Base-by-base conservation (phyloP, 345 rosid species). In the Eucalyptus grandis region DNA sequence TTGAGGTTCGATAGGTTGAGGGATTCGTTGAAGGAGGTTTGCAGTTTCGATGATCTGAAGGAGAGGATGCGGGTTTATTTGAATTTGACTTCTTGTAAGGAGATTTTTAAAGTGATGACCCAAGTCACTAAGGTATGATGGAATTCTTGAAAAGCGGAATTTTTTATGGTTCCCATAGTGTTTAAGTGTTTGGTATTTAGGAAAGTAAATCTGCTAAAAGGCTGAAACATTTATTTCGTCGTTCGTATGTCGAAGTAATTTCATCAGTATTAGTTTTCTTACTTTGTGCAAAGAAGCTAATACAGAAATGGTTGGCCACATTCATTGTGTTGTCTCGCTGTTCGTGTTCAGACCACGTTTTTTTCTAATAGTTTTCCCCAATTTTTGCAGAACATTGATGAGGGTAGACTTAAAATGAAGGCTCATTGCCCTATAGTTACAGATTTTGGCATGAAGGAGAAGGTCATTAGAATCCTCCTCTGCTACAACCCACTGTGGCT, bases 1-100 rank as follows among this genome's bases (percentile, higher is more conserved):
- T 93, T 95, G 4, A 96, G 89, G 92, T 90, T 90, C 69, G 88
- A 87, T 1, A 83, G 34, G 65, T 89, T 98, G 92, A 95, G 87
- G 87, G 92, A 92, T 54, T 97, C 98, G 31, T 86, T 98, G 90
- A 93, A 92, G 89, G 96, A 94, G 30, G 95, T 98, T 22, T 96
- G 99, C 87, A 98, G 99, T 91, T 93, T 98, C n/a, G 98, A 98
- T 91, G 99, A 98, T 94, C 91, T 98, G 95, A 93, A 90, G 90
- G 94, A 94, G 90, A 91, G 99, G 62, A 94, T 98, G 98, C 90
- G 91, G 60, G 77, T 91, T 90, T 94, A 94, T 67, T 92, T 98
- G 93, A 96, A 96, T 88, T 90, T 94, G 91, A 92, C 90, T 53
- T 80, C 90, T 91, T 97, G 99, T 89, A 94, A 93, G 90, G 99